A percentile compares a stretch with the other conserved stretches of the same genome.
Evolutionary conservation across 352 stramenopile genomes (phyloP).

Genomic region (Pythium rhizo-oryzae): DNA sequence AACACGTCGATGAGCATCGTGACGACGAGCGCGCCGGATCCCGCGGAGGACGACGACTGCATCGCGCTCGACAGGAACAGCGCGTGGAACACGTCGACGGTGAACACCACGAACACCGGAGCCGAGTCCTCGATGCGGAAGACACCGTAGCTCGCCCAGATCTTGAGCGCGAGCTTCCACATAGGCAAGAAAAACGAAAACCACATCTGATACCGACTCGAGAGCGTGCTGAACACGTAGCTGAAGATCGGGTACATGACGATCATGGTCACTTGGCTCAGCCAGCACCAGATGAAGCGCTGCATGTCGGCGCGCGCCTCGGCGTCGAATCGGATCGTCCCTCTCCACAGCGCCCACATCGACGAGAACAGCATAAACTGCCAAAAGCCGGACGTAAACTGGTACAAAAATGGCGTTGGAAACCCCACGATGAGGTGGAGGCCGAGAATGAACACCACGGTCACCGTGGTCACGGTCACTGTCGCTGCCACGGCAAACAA

Average conservation of each 20-base stretch:
- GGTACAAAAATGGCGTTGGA: slow-evolving; percentile 21
- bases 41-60: not conserved
- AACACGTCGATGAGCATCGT: slow-evolving; percentile 7
- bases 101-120: slow-evolving; percentile 26
- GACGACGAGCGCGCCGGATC: not conserved
- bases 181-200: slow-evolving; percentile 33
- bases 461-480: not conserved
- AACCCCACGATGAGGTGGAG: slow-evolving; percentile 15
- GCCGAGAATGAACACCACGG: not conserved
- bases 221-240: not conserved
- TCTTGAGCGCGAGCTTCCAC: slow-evolving; percentile 43
- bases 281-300: too few relatives aligned
- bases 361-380: slow-evolving; percentile 22
- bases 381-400: slow-evolving; percentile 29
- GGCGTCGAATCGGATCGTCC: not conserved
- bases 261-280: not conserved
- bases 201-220: not conserved
- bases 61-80: slow-evolving; percentile 23
- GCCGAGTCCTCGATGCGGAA: slow-evolving; percentile 29
- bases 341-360: slow-evolving; percentile 10
- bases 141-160: slow-evolving; percentile 29
- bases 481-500: not conserved
- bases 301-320: not conserved
- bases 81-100: slow-evolving; percentile 27
- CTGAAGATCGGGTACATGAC: not conserved